Base-by-base conservation (phyloP, 169 alveolate genomes). In the Plasmodium gaboni region DNA sequence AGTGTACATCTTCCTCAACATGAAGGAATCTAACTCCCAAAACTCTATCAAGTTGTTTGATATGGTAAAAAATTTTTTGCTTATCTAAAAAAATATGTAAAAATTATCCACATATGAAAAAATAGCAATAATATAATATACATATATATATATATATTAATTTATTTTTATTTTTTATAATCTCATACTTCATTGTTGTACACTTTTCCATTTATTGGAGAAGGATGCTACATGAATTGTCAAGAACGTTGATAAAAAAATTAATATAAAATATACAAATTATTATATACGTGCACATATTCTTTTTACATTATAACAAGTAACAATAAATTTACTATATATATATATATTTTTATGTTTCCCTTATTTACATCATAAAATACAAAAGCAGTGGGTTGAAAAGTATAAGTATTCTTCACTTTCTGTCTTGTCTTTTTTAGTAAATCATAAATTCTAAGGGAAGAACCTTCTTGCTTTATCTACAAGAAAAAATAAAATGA, bases 401-500 rank as follows among this genome's bases (percentile, higher is more conserved):
- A 93, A 51, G 93, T 42, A 57, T 69, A 59, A 8, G 96, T 93
- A 32, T 93, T 86, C 44, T 76, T 51, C 19, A 89, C 95, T 19
- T 88, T 83, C 57, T 89, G 90, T 13, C 93, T 74, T 10, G 92
- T 91, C 44, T 89, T 92, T 24, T 94, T 74, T 53, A 93, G 42
- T 44, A 93, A 65, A 61, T 93, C 96, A 32, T 88, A 89, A 24
- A 88, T 94, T 28, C 93, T 59, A n/a, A 93, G 44, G 6, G 93
- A 88, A 0, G 92, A 92, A 0, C 96, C 95, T 50, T 93, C 93
- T 60, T 93, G 96, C 70, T 93, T 93, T 68, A 93, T 92, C 96
- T 93, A 73, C n/a, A 46, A 26, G 22, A 74, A 48, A 50, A 26
- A 15, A 60, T 9, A 53, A 53, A 55, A 55, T 13, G 3, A 51